phyloP scores from a whole-genome alignment of 2,329 filamentous ascomycete species.

The Harringtonia lauricola region DNA sequence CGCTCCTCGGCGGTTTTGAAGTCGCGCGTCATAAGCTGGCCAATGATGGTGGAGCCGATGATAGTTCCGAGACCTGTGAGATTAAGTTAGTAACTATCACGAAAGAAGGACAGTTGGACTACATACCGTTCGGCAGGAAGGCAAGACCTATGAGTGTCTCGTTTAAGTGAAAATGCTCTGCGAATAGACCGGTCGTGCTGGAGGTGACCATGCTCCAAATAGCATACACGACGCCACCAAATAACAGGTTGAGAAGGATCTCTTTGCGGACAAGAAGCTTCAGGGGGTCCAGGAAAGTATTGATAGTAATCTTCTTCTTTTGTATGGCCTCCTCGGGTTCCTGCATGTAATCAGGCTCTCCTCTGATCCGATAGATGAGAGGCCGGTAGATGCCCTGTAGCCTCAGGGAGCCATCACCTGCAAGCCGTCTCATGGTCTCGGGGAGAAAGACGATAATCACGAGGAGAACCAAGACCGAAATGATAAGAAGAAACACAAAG shows the following conservation, averaged over 20 bases:
- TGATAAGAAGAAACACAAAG: constrained; percentile 2
- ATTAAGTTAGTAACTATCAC: background rate
- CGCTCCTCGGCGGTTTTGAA: background rate
- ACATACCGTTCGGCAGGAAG: constrained; percentile 1
- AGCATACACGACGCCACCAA: constrained; percentile 1
- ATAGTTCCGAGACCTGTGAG: background rate
- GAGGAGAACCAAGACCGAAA: background rate
- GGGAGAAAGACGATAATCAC: constrained; percentile 1
- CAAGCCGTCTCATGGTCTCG: constrained; percentile 1
- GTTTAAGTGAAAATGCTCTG: background rate
- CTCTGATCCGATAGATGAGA: background rate
- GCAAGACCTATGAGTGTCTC: background rate
- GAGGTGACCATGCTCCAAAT: constrained; percentile 5
- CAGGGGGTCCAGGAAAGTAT: background rate
- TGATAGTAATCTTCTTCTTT: background rate
- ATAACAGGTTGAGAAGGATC: background rate
- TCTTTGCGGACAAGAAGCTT: constrained; percentile 1
- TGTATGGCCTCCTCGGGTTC: background rate
- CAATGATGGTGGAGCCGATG: background rate
- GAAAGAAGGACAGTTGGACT: background rate
- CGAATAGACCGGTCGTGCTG: constrained; percentile 1
- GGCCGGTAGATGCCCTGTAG: background rate
- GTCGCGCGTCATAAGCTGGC: background rate
- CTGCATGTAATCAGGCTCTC: background rate
- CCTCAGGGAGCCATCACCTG: background rate